These are phyloP conservation scores for Microbotryomycetes sp. DNA, from an alignment of 1,284 basidiomycete genomes.

Conservation along the genomic window DNA sequence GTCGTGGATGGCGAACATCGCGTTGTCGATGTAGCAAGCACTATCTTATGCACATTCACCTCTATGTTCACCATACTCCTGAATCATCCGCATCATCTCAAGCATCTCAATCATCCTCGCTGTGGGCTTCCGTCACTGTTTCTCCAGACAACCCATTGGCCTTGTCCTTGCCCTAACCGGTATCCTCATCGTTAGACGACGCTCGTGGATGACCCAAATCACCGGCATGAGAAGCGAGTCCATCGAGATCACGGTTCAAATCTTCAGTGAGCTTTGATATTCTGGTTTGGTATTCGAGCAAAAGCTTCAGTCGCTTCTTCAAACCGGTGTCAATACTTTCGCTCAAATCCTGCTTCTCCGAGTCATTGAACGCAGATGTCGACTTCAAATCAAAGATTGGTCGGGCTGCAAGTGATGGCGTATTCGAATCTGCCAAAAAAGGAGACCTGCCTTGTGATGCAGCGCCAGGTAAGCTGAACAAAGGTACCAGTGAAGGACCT, in stretches of 20 bases:
- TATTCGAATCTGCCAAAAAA: neutral
- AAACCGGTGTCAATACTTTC: slow-evolving; percentile 5
- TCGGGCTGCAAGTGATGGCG: neutral
- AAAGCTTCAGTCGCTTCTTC: slow-evolving; percentile 13
- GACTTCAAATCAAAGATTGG: neutral
- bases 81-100: no score
- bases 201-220: no score
- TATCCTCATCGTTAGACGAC: no score
- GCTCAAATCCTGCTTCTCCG: slow-evolving; percentile 4
- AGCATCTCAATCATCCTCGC: no score
- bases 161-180: no score
- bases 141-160: no score
- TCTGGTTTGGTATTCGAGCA: slow-evolving; percentile 20
- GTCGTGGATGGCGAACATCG: no score
- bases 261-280: slow-evolving; percentile 19
- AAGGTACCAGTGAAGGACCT: slow-evolving; percentile 6
- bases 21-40: no score
- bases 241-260: slow-evolving; percentile 13
- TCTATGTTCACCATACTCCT: no score
- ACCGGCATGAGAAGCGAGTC: no score
- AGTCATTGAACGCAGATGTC: neutral
- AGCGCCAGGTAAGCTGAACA: slow-evolving; percentile 29
- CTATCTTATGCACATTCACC: no score
- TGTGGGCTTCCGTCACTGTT: no score
- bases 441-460: neutral